Evolutionary conservation across 2,329 filamentous ascomycete genomes (phyloP).

Genomic region (Aspergillus viridinutans): DNA sequence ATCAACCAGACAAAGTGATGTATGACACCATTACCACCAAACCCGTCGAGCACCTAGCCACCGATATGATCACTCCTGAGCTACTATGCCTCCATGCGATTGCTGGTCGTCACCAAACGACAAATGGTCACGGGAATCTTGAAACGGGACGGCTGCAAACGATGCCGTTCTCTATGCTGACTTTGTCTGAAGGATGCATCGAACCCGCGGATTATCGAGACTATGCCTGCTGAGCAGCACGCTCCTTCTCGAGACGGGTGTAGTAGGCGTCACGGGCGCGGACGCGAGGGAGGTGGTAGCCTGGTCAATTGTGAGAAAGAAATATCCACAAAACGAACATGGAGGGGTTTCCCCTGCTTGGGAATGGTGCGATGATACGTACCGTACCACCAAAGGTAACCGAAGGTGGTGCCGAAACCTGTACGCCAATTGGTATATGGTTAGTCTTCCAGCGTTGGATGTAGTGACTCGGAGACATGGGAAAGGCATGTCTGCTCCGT

Average conservation of each 20-base stretch:
- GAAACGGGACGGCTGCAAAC: background rate
- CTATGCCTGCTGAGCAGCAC: slow-evolving; percentile 42
- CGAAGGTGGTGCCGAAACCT: slow-evolving; percentile 60
- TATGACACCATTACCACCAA: background rate
- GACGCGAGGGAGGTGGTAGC: slow-evolving; percentile 62
- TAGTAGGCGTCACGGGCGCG: slow-evolving; percentile 62
- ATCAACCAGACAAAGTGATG: background rate
- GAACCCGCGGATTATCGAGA: slow-evolving; percentile 9
- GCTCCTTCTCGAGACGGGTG: slow-evolving; percentile 59
- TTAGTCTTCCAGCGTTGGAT: slow-evolving; percentile 11
- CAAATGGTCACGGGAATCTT: background rate
- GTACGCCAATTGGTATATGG: slow-evolving; percentile 1
- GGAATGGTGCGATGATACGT: slow-evolving; percentile 29
- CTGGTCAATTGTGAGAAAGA: slow-evolving; percentile 31
- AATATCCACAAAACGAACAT: background rate
- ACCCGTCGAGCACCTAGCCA: background rate
- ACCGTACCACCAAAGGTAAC: slow-evolving; percentile 67
- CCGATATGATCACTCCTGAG: background rate
- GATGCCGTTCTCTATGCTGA: slow-evolving; percentile 4
- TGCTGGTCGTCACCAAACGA: background rate
- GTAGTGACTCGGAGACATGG: background rate
- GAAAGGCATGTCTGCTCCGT: background rate
- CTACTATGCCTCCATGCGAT: background rate
- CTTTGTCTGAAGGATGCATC: background rate
- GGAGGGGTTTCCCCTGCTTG: background rate